Evolutionary conservation across 2,329 filamentous ascomycete species (phyloP), one percentile per base, ranked within the genome.

Genomic region (Aureobasidium namibiae): DNA sequence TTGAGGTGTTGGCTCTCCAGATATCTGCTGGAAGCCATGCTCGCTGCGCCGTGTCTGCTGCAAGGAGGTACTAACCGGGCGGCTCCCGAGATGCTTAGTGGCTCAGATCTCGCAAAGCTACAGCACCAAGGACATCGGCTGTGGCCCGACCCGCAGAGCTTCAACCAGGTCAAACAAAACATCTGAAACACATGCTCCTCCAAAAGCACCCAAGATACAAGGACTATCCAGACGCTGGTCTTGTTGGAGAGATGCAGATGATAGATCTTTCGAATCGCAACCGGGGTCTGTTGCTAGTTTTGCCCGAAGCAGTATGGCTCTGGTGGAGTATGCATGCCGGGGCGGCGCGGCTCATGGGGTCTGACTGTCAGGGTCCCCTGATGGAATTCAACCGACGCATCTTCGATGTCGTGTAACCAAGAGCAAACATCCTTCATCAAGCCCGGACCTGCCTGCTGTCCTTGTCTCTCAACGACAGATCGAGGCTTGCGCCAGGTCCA

Each of bases 331-430:
- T 53, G 34, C 50, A 42, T 41, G 9, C 38, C 39, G 52, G 38
- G 52, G 52, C 52, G 29, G 39, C 8, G 52, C 52, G 52, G 52
- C 52, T 44, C 36, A 56, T 56, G 52, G 52, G 14, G 29, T 36
- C 26, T 42, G 48, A 5, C 23, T 23, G 26, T 23, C 49, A 53
- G 36, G 24, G 26, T 31, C 24, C 9, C 3, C 26, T 45, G 52
- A 24, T n/a, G 52, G 52, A 31, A 45, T 41, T 41, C 36, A 41
- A 41, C 50, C 36, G 50, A 38, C 50, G 16, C 38, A 41, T 42
- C 36, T 41, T 42, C 29, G 42, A 23, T 56, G 52, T 31, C 16
- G 52, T 56, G 29, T 11, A 16, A 56, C 50, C 14, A 41, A 29
- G 8, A 54, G 50, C 50, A 54, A 54, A 54, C 50, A 54, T 54